Conservation (phyloP, 2,329 filamentous ascomycete genomes). For the Samsoniella hepiali region DNA sequence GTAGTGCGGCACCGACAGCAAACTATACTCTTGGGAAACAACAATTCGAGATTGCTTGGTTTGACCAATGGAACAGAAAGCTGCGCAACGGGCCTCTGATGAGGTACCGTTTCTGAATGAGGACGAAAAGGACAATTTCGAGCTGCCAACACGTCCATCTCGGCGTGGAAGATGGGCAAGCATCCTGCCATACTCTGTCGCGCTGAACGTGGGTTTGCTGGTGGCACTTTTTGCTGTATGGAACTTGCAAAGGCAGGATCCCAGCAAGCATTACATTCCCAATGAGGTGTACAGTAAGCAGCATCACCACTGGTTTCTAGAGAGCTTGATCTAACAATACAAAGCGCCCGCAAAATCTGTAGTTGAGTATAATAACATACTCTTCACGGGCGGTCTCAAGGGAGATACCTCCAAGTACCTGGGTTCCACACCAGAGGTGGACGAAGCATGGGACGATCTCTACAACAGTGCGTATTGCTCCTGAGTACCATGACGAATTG, state of each 20-base stretch:
- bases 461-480: constrained; percentile 27
- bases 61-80: neutral
- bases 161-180: constrained; percentile 13
- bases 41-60: neutral
- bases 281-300: constrained; percentile 34
- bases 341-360: constrained; percentile 45
- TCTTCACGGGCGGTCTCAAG: constrained; percentile 45
- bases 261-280: constrained; percentile 18
- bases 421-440: constrained; percentile 52
- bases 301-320: neutral
- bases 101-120: constrained; percentile 16
- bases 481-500: too few relatives aligned
- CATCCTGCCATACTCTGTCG: constrained; percentile 15
- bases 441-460: constrained; percentile 53
- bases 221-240: constrained; percentile 2
- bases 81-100: neutral
- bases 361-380: constrained; percentile 47
- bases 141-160: neutral
- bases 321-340: neutral
- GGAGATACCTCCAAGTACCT: constrained; percentile 48
- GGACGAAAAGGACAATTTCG: constrained; percentile 10
- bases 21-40: neutral
- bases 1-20: neutral
- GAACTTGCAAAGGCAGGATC: neutral
- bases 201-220: constrained; percentile 10